Conservation (phyloP, 2,329 filamentous ascomycete species). For the Neobulgaria alba region DNA sequence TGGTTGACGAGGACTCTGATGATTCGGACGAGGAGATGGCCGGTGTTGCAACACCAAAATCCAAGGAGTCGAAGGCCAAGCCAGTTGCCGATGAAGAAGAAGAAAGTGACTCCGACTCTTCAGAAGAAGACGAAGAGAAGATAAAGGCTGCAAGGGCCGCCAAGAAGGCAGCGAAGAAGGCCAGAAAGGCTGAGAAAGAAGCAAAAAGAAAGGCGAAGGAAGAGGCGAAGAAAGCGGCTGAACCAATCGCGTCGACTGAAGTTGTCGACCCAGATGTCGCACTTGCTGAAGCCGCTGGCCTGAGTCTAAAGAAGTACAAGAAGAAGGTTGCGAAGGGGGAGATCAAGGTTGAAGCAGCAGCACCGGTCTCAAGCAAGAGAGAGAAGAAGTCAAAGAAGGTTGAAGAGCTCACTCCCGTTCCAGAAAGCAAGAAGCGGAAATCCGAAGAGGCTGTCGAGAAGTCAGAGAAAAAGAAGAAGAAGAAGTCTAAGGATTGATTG, state of each 20-base stretch:
- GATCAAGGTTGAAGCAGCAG: slow-evolving; percentile 60
- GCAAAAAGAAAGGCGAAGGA: neutral
- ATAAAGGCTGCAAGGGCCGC: slow-evolving; percentile 33
- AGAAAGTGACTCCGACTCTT: slow-evolving; percentile 10
- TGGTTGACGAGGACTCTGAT: slow-evolving; percentile 24
- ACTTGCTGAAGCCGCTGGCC: slow-evolving; percentile 56
- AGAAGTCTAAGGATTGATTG: slow-evolving; percentile 27
- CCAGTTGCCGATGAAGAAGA: slow-evolving; percentile 11
- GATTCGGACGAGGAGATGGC: slow-evolving; percentile 21
- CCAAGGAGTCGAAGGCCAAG: slow-evolving; percentile 20
- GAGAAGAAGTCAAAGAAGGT: slow-evolving; percentile 48
- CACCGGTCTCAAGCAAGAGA: slow-evolving; percentile 58
- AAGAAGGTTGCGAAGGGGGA: slow-evolving; percentile 70
- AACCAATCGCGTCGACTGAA: slow-evolving; percentile 33
- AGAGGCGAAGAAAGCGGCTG: slow-evolving; percentile 30
- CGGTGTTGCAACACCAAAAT: slow-evolving; percentile 17
- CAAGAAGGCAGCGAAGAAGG: slow-evolving; percentile 32
- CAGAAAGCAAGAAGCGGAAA: slow-evolving; percentile 59
- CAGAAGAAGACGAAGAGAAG: slow-evolving; percentile 7
- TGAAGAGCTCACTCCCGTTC: slow-evolving; percentile 21
- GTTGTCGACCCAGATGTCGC: slow-evolving; percentile 31
- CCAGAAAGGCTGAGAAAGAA: slow-evolving; percentile 21
- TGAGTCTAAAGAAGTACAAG: slow-evolving; percentile 70
- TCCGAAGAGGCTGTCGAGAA: slow-evolving; percentile 50
- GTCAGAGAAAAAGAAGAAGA: slow-evolving; percentile 50